Evolutionary conservation across 2,329 filamentous ascomycete species (phyloP).

Genomic region (Karstenula rhodostoma): DNA sequence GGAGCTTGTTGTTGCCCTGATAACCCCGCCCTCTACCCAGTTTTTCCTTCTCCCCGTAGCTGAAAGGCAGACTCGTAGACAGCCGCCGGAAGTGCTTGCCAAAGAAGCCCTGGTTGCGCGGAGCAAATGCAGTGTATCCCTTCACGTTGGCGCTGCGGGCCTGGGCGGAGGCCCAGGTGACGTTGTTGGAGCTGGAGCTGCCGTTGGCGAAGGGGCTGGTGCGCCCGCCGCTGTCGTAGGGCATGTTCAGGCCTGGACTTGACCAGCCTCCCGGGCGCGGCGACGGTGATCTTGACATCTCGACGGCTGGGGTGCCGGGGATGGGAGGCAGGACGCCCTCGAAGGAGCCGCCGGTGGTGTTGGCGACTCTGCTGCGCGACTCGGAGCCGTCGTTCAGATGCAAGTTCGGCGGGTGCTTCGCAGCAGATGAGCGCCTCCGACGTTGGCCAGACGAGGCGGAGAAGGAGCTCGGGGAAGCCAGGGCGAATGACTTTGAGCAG

Average conservation of each 20-base stretch:
- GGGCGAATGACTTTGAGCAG: slow-evolving; percentile 40
- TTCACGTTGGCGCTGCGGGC: slow-evolving; percentile 76
- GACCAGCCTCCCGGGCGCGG: slow-evolving; percentile 89
- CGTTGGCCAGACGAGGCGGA: slow-evolving; percentile 50
- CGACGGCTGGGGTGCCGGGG: slow-evolving; percentile 46
- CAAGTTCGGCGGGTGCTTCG: slow-evolving; percentile 45
- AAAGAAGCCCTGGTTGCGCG: slow-evolving; percentile 86
- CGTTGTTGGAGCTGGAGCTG: slow-evolving; percentile 54
- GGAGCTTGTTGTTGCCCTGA: slow-evolving; percentile 44
- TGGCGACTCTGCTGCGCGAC: slow-evolving; percentile 37
- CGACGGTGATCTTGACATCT: slow-evolving; percentile 90
- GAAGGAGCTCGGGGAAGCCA: slow-evolving; percentile 50
- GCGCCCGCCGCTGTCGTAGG: slow-evolving; percentile 68
- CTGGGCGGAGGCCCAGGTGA: slow-evolving; percentile 85
- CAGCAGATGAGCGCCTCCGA: slow-evolving; percentile 51
- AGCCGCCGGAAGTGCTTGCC: slow-evolving; percentile 82
- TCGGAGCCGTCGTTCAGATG: slow-evolving; percentile 38
- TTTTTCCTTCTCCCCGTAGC: slow-evolving; percentile 81
- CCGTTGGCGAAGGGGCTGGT: slow-evolving; percentile 70
- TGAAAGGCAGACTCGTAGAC: slow-evolving; percentile 77
- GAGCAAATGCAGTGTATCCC: slow-evolving; percentile 80
- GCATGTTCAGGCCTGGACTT: slow-evolving; percentile 78
- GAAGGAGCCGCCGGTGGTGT: slow-evolving; percentile 42
- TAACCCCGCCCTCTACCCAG: slow-evolving; percentile 62
- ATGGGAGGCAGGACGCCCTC: slow-evolving; percentile 48